Base-by-base conservation (phyloP, 805 yeast species). In the Nakazawaea ishiwadae region DNA sequence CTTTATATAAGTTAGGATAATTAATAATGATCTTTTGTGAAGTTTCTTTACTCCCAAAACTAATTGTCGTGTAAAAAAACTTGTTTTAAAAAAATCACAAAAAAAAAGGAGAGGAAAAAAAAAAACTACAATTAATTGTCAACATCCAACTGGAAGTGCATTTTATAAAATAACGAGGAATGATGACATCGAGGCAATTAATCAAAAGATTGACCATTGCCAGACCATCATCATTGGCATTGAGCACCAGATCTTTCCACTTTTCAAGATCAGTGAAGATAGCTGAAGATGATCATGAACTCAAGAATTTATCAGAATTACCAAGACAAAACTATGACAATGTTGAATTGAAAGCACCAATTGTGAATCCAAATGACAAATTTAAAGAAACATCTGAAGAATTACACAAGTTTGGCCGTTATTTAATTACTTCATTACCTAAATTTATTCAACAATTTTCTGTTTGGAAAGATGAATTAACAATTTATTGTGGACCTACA, bases 381-480 rank as follows among this genome's bases (percentile, higher is more conserved):
- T 84, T 79, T 65, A 68, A 67, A 54, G 84, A 75, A 49, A 79
- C 75, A 45, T 61, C 63, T 40, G 90, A 80, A 56, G 87, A 83
- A 50, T 70, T 86, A 47, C 95, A 84, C 68, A 77, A 79, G 63
- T 87, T 84, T 61, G 96, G 96, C 20, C 73, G 77, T 42, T 87
- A 87, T 58, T 60, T 87, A 49, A 81, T 83, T 73, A 73, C 86
- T 7, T 76, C 85, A 48, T 58, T 87, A 65, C 96, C 96, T 36
- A 87, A 85, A 62, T 84, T 67, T 56, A 73, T 87, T 48, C 95
- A 87, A 66, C 83, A 83, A 60, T 87, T 85, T 54, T 71, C 86
- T 5, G 96, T 87, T 37, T 87, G 95, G 96, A 87, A 87, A 63
- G 95, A 87, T 58, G 96, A 87, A 65, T 75, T 87, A 59, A 75